Percentiles rank a stretch among this genome's conserved stretches.
Conservation (phyloP, 2,329 filamentous ascomycete genomes). For the Ophiosphaerella korrae region DNA sequence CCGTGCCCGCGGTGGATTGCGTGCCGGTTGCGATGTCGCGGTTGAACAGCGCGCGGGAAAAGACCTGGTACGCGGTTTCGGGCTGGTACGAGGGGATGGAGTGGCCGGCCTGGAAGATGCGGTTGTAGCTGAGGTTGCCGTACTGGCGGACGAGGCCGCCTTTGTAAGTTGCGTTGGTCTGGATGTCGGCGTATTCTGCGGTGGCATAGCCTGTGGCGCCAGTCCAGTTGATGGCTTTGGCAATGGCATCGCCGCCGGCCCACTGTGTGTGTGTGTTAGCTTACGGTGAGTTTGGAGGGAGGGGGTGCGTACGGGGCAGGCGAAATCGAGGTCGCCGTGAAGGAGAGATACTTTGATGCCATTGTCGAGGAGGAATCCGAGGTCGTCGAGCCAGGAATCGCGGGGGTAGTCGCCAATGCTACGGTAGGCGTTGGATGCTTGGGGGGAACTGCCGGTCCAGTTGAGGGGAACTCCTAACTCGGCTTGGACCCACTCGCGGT, state of each 20-base stretch:
- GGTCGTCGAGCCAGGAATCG: constrained; percentile 50
- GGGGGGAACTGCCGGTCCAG: constrained; percentile 20
- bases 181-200: constrained; percentile 41
- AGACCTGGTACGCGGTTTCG: constrained; percentile 57
- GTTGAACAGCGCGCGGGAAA: constrained; percentile 52
- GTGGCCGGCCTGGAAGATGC: constrained; percentile 48
- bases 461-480: constrained; percentile 16
- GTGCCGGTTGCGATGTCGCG: constrained; percentile 55
- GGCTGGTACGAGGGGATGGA: constrained; percentile 50
- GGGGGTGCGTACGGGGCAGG: constrained; percentile 8
- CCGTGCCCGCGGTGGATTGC: constrained; percentile 8
- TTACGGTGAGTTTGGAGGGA: no score
- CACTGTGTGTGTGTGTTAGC: constrained; percentile 38
- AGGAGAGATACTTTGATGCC: constrained; percentile 27
- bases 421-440: constrained; percentile 25
- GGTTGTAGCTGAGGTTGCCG: constrained; percentile 47
- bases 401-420: constrained; percentile 50
- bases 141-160: constrained; percentile 52
- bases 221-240: constrained; percentile 46
- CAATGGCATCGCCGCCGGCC: constrained; percentile 48
- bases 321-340: constrained; percentile 41
- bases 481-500: constrained; percentile 18
- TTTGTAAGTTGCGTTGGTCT: constrained; percentile 43
- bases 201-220: constrained; percentile 31
- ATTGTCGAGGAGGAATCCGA: constrained; percentile 58